Evolutionary conservation across 2,329 filamentous ascomycete species (phyloP).

Genomic region (Nothophoma quercina): DNA sequence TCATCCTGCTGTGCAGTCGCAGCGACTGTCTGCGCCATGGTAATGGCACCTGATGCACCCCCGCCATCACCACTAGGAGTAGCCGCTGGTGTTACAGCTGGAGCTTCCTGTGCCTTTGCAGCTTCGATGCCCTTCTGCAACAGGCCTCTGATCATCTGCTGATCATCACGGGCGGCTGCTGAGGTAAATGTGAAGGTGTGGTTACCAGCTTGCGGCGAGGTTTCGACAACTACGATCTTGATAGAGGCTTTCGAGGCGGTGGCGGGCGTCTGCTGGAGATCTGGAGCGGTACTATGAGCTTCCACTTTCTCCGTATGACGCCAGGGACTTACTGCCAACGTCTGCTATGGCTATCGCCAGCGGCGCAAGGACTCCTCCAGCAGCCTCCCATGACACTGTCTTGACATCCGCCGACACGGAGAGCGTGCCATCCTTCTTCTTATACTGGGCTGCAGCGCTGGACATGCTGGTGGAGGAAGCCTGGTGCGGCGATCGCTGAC

Average conservation of each 20-base stretch:
- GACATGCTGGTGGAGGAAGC: conserved; percentile 43
- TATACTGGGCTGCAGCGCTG: conserved; percentile 67
- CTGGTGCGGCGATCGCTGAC: conserved; percentile 13
- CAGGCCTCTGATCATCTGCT: conserved; percentile 82
- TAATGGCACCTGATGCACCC: conserved; percentile 71
- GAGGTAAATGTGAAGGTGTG: conserved; percentile 94
- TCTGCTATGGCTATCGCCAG: conserved; percentile 75
- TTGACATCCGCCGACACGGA: conserved; percentile 76
- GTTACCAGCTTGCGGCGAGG: conserved; percentile 67
- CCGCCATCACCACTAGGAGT: conserved; percentile 25
- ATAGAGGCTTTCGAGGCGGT: conserved; percentile 90
- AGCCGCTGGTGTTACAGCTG: conserved; percentile 44
- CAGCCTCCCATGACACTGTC: conserved; percentile 82
- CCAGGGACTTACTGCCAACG: conserved; percentile 76
- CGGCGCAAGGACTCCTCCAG: conserved; percentile 66
- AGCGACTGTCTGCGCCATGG: conserved; percentile 73
- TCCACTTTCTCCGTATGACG: conserved; percentile 5
- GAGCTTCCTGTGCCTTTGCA: conserved; percentile 60
- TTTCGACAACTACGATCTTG: conserved; percentile 81
- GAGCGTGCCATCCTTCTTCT: conserved; percentile 93
- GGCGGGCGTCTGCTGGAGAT: conserved; percentile 94
- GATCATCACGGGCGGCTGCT: conserved; percentile 78
- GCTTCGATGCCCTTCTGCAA: conserved; percentile 80
- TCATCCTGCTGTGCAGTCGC: conserved; percentile 57
- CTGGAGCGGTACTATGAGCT: conserved; percentile 54